Evolutionary conservation across 1,139 yeast species (phyloP).

Genomic region (Debaryomyces psychrophilus): DNA sequence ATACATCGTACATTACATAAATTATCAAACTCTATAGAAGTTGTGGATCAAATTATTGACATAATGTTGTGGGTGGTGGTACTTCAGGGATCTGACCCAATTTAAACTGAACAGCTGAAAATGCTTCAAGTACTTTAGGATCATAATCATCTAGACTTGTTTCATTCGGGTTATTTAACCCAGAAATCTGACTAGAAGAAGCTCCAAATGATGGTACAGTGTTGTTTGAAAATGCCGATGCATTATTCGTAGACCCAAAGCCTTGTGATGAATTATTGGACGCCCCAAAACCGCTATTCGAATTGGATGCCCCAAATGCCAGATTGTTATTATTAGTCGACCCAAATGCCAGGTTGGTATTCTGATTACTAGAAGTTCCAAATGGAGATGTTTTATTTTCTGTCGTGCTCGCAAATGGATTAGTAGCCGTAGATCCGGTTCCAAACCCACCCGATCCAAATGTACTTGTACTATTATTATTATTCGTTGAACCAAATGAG

Average conservation of each 20-base stretch:
- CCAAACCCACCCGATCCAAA: conserved; percentile 14
- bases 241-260: conserved; percentile 7
- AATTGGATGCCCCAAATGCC: conserved; percentile 14
- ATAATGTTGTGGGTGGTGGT: conserved; percentile 64
- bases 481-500: conserved; percentile 11
- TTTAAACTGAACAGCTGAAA: conserved; percentile 52
- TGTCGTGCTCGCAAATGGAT: conserved; percentile 12
- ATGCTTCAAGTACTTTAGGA: conserved; percentile 47
- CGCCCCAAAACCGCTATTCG: conserved; percentile 1
- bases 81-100: conserved; percentile 78
- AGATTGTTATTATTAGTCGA: conserved; percentile 7
- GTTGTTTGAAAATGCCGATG: conserved; percentile 1
- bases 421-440: conserved; percentile 3
- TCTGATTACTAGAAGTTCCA: conserved; percentile 14
- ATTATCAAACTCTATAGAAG: background rate
- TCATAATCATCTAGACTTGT: conserved; percentile 20
- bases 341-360: conserved; percentile 1
- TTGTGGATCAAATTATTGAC: conserved; percentile 5
- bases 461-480: conserved; percentile 8
- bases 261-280: background rate
- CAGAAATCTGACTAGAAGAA: conserved; percentile 3
- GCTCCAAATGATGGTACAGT: conserved; percentile 8
- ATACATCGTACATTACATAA: background rate
- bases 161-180: conserved; percentile 1
- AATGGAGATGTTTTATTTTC: conserved; percentile 17